Conservation (phyloP, 2,329 filamentous ascomycete species). For the Beauveria sp. region DNA sequence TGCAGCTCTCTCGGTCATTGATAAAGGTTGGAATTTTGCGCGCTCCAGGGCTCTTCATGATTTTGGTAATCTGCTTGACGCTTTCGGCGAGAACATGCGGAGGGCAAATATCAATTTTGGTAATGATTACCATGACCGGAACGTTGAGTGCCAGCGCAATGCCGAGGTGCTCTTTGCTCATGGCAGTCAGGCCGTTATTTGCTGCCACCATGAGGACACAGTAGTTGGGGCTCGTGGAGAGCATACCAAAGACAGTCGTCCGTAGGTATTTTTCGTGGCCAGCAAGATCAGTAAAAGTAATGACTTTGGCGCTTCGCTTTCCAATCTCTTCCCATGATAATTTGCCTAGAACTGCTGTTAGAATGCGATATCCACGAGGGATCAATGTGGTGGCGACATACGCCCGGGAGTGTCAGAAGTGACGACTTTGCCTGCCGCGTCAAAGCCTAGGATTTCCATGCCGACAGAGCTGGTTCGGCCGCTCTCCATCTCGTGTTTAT, state of each 20-base stretch:
- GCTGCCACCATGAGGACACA: slow-evolving; percentile 97
- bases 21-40: slow-evolving; percentile 95
- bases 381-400: slow-evolving; percentile 33
- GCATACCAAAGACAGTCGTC: slow-evolving; percentile 90
- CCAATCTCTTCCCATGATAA: slow-evolving; percentile 98
- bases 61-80: slow-evolving; percentile 81
- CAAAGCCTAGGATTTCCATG: slow-evolving; percentile 98
- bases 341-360: slow-evolving; percentile 32
- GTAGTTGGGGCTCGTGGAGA: slow-evolving; percentile 94
- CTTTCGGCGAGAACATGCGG: slow-evolving; percentile 93
- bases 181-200: slow-evolving; percentile 93
- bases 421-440: slow-evolving; percentile 76
- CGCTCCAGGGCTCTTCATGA: slow-evolving; percentile 87
- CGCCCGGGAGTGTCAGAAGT: slow-evolving; percentile 75
- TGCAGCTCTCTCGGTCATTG: slow-evolving; percentile 81
- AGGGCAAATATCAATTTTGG: slow-evolving; percentile 97
- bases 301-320: slow-evolving; percentile 89
- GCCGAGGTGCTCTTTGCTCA: slow-evolving; percentile 96
- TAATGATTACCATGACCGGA: slow-evolving; percentile 94
- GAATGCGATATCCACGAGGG: background rate
- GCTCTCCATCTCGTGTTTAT: slow-evolving; percentile 96
- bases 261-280: slow-evolving; percentile 93
- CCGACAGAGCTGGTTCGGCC: slow-evolving; percentile 93
- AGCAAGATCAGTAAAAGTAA: slow-evolving; percentile 90
- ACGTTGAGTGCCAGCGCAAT: slow-evolving; percentile 93